Base-by-base conservation (phyloP, 345 rosid genomes). In the Pistacia atlantica region DNA sequence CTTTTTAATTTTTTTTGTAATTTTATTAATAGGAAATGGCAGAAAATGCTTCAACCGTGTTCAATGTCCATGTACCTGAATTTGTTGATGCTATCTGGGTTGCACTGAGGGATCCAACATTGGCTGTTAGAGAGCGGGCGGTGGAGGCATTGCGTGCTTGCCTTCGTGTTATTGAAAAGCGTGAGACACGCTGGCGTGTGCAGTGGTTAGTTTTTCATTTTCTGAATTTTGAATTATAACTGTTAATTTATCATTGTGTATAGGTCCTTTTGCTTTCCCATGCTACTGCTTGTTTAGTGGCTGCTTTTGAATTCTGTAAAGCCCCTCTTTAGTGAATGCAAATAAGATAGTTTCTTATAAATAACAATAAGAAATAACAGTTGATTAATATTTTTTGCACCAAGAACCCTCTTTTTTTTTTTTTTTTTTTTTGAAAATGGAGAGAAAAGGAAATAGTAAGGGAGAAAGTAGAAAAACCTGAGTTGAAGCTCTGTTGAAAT, bases 91-190 rank as follows among this genome's bases (percentile, higher is more conserved):
- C 98, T 51, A 97, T 97, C 54, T 97, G 99, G 99, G 92, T 92
- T 84, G 98, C 99, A 72, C 83, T 97, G 78, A 90, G 99, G 87
- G 98, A 97, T 82, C 99, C 96, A 20, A 86, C 89, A 72, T 81
- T 91, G 88, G 89, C 88, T 83, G 91, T 97, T 71, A 89, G 99
- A 71, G 97, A 92, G 81, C 87, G 91, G 61, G 98, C 98, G 42
- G 98, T 97, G 67, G 99, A 97, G 88, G 98, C 99, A 77, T 84
- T 93, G 86, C 98, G 99, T 74, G 99, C 99, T 71, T 97, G 98
- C 82, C 99, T 97, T 81, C 89, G 90, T 82, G 99, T 97, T 84
- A 92, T 97, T 75, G 99, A 97, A 87, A 97, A 97, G 84, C 95
- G 98, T 37, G 99, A 97, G 87, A 97, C 99, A 62, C 97, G 99